These are phyloP conservation scores for Microbotryum saponariae DNA, from an alignment of 1,284 basidiomycete species.

Conservation along the genomic window DNA sequence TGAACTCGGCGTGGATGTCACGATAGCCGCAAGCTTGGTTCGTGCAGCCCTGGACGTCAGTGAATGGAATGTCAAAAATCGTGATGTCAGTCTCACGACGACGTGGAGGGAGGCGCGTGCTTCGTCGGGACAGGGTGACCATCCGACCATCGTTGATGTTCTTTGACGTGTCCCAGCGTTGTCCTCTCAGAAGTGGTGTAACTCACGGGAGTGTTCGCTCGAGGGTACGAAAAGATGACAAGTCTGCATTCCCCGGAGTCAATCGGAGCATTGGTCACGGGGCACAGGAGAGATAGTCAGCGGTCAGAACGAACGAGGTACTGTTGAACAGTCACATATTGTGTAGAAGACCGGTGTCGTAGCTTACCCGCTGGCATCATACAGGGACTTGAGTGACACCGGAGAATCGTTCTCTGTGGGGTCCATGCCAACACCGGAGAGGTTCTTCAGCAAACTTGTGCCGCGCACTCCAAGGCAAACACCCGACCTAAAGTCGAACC, in stretches of 20 bases:
- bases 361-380: slow-evolving; percentile 66
- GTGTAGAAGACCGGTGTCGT: slow-evolving; percentile 36
- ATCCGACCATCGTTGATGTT: slow-evolving; percentile 4
- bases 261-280: not conserved
- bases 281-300: not conserved
- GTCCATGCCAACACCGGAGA: not conserved
- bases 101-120: not conserved
- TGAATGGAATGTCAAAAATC: not conserved
- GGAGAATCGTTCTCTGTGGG: slow-evolving; percentile 47
- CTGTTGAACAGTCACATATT: too few relatives aligned
- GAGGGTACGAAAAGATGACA: slow-evolving; percentile 63
- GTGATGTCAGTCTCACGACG: not conserved
- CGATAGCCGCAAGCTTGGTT: slow-evolving; percentile 82
- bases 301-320: not conserved
- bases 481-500: slow-evolving; percentile 15
- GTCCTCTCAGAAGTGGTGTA: not conserved
- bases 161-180: not conserved
- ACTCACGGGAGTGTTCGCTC: slow-evolving; percentile 45
- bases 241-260: slow-evolving; percentile 49
- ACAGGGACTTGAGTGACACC: slow-evolving; percentile 38
- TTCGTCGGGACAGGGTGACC: not conserved
- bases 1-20: slow-evolving; percentile 69
- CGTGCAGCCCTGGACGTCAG: slow-evolving; percentile 53
- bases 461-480: slow-evolving; percentile 1
- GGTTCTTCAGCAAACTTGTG: too few relatives aligned